These are phyloP conservation scores for Wickerhamomyces strasburgensis DNA, from an alignment of 805 yeast species.

Conservation along the genomic window DNA sequence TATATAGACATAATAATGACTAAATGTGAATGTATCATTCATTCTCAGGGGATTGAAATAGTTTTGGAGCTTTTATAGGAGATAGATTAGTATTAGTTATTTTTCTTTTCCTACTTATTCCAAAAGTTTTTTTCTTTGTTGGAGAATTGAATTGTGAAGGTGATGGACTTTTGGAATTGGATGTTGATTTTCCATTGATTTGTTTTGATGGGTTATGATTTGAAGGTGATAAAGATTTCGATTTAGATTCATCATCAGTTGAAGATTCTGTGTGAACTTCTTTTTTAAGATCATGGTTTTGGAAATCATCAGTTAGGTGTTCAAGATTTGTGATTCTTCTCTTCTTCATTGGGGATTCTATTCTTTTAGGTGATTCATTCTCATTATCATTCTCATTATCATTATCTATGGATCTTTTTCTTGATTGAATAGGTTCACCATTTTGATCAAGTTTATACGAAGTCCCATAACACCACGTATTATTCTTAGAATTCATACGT, in stretches of 20 bases:
- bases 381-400: constrained; percentile 2
- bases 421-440: neutral
- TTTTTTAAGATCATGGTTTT: constrained; percentile 12
- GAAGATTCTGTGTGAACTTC: neutral
- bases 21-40: neutral
- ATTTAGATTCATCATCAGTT: neutral
- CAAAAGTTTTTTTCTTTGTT: constrained; percentile 16
- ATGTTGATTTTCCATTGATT: constrained; percentile 8
- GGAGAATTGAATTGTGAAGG: too few species aligned
- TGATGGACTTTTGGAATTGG: too few species aligned
- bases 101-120: constrained; percentile 22
- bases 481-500: constrained; percentile 5
- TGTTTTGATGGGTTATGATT: neutral
- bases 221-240: neutral
- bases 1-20: neutral
- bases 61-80: constrained; percentile 23
- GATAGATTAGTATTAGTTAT: constrained; percentile 15
- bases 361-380: constrained; percentile 1
- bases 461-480: constrained; percentile 15
- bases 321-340: constrained; percentile 11
- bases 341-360: constrained; percentile 8
- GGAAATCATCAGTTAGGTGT: constrained; percentile 13
- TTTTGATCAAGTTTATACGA: constrained; percentile 6
- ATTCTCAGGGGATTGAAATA: constrained; percentile 6
- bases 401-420: constrained; percentile 2